These are phyloP conservation scores for Lactarius sp. DNA, from an alignment of 768 basidiomycete genomes.

Conservation along the genomic window DNA sequence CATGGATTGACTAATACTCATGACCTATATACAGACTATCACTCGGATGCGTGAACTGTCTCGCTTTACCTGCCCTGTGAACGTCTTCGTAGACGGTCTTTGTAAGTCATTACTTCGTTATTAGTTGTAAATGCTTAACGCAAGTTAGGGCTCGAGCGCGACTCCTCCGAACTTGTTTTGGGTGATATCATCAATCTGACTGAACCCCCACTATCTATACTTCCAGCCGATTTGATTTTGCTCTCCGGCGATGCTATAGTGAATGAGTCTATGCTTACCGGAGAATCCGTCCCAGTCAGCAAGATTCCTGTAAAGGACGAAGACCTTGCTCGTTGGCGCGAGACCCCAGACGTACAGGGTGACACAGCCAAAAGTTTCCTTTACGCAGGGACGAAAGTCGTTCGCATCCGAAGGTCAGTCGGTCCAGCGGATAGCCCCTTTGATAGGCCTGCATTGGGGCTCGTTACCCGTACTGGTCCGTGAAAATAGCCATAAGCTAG, in stretches of 20 bases:
- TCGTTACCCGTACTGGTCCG: constrained; percentile 83
- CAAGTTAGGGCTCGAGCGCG: constrained; percentile 57
- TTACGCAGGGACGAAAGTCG: constrained; percentile 86
- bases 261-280: constrained; percentile 99
- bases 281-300: constrained; percentile 95
- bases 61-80: constrained; percentile 73
- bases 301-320: constrained; percentile 83
- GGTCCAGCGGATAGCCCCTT: constrained; percentile 44
- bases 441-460: constrained; percentile 62
- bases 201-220: constrained; percentile 57
- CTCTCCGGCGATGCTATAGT: constrained; percentile 96
- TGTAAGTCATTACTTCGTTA: constrained; percentile 29
- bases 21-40: constrained; percentile 60
- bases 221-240: constrained; percentile 90
- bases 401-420: constrained; percentile 70
- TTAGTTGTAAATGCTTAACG: constrained; percentile 2
- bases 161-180: constrained; percentile 79
- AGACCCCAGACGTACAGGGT: constrained; percentile 49
- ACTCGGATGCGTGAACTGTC: constrained; percentile 96
- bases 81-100: constrained; percentile 63
- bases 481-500: constrained; percentile 6
- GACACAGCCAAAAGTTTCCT: constrained; percentile 80
- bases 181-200: constrained; percentile 93
- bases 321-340: constrained; percentile 65
- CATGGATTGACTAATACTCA: background rate